Evolutionary conservation across 495 filamentous ascomycete species (phyloP).

Genomic region (Podospora bellae-mahoneyi): DNA sequence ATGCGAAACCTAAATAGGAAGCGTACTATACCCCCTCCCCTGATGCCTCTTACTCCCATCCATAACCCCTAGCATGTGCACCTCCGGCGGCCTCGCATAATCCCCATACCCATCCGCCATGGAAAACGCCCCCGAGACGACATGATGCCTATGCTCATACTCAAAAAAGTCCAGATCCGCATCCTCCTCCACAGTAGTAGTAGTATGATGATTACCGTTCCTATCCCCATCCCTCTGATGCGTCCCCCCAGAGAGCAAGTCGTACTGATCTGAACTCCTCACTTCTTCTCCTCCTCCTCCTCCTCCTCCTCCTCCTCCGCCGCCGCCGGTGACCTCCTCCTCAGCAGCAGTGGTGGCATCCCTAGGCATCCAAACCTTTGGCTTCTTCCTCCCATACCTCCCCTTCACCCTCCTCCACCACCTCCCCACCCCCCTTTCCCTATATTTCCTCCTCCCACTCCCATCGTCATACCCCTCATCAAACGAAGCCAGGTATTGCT

Average conservation of each 20-base stretch:
- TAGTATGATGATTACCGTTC: not conserved
- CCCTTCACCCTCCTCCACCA: not conserved
- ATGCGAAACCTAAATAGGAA: not conserved
- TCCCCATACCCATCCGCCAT: not conserved
- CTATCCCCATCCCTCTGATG: not conserved
- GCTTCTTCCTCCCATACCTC: not conserved
- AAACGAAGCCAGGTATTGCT: constrained; percentile 35
- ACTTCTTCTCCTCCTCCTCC: not conserved
- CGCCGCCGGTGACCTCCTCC: not conserved
- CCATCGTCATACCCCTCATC: constrained; percentile 19
- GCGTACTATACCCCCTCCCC: not conserved
- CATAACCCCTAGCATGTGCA: not conserved
- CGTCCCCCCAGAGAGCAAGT: not conserved
- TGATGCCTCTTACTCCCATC: not conserved
- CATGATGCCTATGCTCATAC: not conserved
- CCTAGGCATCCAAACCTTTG: not conserved
- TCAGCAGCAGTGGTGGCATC: not conserved
- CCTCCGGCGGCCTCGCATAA: not conserved
- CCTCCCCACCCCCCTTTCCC: not conserved
- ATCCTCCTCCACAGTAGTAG: not conserved
- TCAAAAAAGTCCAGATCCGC: not conserved
- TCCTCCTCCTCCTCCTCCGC: no score
- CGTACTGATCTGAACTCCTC: not conserved
- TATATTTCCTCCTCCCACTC: not conserved
- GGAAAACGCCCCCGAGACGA: not conserved